Evolutionary conservation across 164 flowering plant species (phyloP).

Genomic region (Kalanchoe fedtschenkoi): DNA sequence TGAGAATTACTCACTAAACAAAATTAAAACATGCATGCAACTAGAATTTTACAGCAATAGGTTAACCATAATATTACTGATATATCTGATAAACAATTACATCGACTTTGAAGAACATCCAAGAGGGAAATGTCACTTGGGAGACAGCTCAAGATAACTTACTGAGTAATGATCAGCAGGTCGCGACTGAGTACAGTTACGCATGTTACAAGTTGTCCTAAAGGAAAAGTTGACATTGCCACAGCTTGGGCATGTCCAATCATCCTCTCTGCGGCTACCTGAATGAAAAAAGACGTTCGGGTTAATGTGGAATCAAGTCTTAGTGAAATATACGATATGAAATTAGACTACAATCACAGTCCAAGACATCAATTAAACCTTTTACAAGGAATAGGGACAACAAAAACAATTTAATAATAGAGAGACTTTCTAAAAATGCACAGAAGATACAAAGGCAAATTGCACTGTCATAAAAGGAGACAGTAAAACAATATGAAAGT

Average conservation of each 20-base stretch:
- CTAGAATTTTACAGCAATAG: too few relatives aligned
- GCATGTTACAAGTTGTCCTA: conserved; percentile 95
- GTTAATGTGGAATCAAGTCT: background rate
- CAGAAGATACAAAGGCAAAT: too few relatives aligned
- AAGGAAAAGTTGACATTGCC: conserved; percentile 97
- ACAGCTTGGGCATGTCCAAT: conserved; percentile 99
- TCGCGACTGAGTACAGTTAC: conserved; percentile 90
- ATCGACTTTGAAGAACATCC: background rate
- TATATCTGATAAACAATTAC: background rate
- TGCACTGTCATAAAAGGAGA: too few relatives aligned
- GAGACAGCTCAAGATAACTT: conserved; percentile 12
- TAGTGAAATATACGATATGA: background rate
- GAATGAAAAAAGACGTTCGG: background rate
- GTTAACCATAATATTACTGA: background rate
- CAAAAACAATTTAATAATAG: too few relatives aligned
- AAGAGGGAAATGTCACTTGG: background rate
- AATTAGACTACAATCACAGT: background rate
- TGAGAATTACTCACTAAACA: too few relatives aligned
- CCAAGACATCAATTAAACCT: background rate
- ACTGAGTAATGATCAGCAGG: conserved; percentile 87
- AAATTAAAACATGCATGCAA: too few relatives aligned
- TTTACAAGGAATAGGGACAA: too few relatives aligned
- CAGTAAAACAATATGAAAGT: too few relatives aligned
- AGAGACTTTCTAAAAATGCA: too few relatives aligned
- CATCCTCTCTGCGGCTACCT: conserved; percentile 99